Conservation (phyloP, 2,329 filamentous ascomycete species). For the Geosmithia flava region DNA sequence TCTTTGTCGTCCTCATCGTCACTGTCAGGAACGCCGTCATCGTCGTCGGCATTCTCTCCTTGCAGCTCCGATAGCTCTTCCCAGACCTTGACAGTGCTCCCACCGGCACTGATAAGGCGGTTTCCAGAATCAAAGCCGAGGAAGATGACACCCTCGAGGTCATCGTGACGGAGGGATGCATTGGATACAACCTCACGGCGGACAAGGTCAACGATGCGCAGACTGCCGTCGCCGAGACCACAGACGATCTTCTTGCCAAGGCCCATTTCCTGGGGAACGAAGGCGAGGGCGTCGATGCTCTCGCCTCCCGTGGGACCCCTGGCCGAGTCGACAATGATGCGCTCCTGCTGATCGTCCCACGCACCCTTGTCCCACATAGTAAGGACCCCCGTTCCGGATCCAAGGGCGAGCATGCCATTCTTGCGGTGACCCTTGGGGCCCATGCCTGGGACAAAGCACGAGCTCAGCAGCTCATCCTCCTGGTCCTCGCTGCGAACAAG, state of each 20-base stretch:
- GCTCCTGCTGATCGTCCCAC: slow-evolving; percentile 92
- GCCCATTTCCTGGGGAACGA: slow-evolving; percentile 59
- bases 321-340: slow-evolving; percentile 58
- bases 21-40: slow-evolving; percentile 31
- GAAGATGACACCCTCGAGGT: slow-evolving; percentile 72
- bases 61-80: slow-evolving; percentile 57
- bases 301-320: slow-evolving; percentile 42
- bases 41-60: slow-evolving; percentile 27
- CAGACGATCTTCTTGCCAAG: slow-evolving; percentile 64
- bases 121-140: slow-evolving; percentile 77
- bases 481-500: slow-evolving; percentile 87
- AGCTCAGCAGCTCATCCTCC: slow-evolving; percentile 82
- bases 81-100: slow-evolving; percentile 82
- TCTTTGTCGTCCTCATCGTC: slow-evolving; percentile 31
- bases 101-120: slow-evolving; percentile 82
- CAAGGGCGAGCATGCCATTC: slow-evolving; percentile 67
- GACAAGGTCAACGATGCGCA: slow-evolving; percentile 67
- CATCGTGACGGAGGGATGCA: slow-evolving; percentile 58
- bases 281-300: slow-evolving; percentile 65
- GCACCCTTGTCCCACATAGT: slow-evolving; percentile 90
- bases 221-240: slow-evolving; percentile 67
- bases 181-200: slow-evolving; percentile 59
- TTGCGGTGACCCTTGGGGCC: slow-evolving; percentile 52
- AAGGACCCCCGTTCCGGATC: slow-evolving; percentile 64
- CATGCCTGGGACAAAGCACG: slow-evolving; percentile 64